phyloP scores from a whole-genome alignment of 179 eudicot genomes.

The Monotropa hypopitys region DNA sequence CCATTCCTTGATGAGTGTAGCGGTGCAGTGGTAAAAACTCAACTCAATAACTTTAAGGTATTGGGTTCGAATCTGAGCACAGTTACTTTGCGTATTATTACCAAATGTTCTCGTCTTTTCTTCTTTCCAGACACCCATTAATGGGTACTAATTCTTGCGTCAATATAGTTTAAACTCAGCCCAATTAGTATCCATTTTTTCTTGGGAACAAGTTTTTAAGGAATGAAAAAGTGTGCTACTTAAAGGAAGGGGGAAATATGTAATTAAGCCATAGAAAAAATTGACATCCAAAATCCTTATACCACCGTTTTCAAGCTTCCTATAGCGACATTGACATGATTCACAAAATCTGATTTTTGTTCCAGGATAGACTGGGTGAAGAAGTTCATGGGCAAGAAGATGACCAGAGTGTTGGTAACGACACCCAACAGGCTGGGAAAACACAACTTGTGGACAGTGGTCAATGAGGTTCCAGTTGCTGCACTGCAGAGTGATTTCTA shows the following conservation, averaged over 20 bases:
- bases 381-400: slow-evolving; percentile 37
- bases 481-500: slow-evolving; percentile 13
- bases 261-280: too few relatives aligned
- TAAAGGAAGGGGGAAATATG: too few relatives aligned
- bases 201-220: too few relatives aligned
- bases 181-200: too few relatives aligned
- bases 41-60: too few relatives aligned
- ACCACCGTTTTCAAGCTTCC: not conserved
- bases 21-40: too few relatives aligned
- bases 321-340: not conserved
- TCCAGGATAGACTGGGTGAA: slow-evolving; percentile 83
- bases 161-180: too few relatives aligned
- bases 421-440: slow-evolving; percentile 28
- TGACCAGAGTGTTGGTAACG: slow-evolving; percentile 25
- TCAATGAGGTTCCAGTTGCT: slow-evolving; percentile 26
- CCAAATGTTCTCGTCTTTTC: too few relatives aligned
- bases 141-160: too few relatives aligned
- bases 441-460: slow-evolving; percentile 23
- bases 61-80: too few relatives aligned
- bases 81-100: too few relatives aligned
- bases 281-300: not conserved
- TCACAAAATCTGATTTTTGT: not conserved
- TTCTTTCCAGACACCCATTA: too few relatives aligned
- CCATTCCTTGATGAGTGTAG: not conserved
- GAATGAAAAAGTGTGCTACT: not conserved